A percentile compares a stretch with the other conserved stretches of the same genome.
These are phyloP conservation scores for Takashimella koratensis DNA, from an alignment of 1,284 basidiomycete genomes.

Conservation along the genomic window DNA sequence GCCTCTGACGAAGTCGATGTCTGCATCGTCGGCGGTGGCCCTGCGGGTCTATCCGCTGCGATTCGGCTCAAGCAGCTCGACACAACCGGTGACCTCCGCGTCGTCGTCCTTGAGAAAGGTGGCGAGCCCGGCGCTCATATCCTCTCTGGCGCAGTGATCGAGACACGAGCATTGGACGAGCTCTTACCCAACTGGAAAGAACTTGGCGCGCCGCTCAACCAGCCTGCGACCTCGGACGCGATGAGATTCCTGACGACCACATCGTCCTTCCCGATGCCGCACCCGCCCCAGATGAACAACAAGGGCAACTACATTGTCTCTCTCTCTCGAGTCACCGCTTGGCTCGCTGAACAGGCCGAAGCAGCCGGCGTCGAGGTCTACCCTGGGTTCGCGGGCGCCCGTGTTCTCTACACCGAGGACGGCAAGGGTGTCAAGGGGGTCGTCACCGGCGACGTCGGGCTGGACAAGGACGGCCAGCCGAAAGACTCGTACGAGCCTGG, in stretches of 20 bases:
- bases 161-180: slow-evolving; percentile 86
- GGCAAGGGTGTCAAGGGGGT: slow-evolving; percentile 74
- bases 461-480: slow-evolving; percentile 71
- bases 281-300: slow-evolving; percentile 97
- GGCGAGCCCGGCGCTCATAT: slow-evolving; percentile 88
- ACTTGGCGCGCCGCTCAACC: slow-evolving; percentile 61
- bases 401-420: slow-evolving; percentile 68
- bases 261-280: slow-evolving; percentile 77
- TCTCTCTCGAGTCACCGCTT: slow-evolving; percentile 80
- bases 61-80: slow-evolving; percentile 94
- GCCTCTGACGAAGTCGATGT: slow-evolving; percentile 88
- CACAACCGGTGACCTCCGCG: slow-evolving; percentile 73
- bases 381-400: slow-evolving; percentile 90
- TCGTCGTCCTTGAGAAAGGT: slow-evolving; percentile 94
- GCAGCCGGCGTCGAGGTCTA: slow-evolving; percentile 94
- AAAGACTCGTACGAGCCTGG: slow-evolving; percentile 93
- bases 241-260: slow-evolving; percentile 85
- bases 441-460: slow-evolving; percentile 89
- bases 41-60: slow-evolving; percentile 92
- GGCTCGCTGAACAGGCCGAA: slow-evolving; percentile 80
- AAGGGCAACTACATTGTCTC: slow-evolving; percentile 92
- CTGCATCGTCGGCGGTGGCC: slow-evolving; percentile 93
- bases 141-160: slow-evolving; percentile 91
- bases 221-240: slow-evolving; percentile 70
- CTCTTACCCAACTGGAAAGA: slow-evolving; percentile 83